Evolutionary conservation across 768 basidiomycete genomes (phyloP).

Genomic region (Suillus ampliporus): DNA sequence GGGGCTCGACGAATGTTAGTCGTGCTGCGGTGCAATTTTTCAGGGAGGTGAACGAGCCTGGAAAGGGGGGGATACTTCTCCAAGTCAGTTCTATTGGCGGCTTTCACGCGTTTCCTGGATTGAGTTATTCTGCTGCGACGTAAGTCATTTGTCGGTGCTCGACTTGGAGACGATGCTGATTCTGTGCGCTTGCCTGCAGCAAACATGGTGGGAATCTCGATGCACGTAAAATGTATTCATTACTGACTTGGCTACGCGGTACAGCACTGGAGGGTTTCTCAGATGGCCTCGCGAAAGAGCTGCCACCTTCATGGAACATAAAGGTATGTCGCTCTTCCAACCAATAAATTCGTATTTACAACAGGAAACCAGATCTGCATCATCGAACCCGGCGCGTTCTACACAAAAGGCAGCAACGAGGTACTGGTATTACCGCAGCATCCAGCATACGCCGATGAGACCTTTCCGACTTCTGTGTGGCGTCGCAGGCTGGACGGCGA

Average conservation of each 20-base stretch:
- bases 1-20: constrained; percentile 34
- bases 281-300: constrained; percentile 30
- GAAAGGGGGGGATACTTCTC: constrained; percentile 20
- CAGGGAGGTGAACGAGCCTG: constrained; percentile 36
- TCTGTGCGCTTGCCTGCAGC: too few species aligned
- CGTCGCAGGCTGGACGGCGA: not conserved
- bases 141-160: constrained; percentile 2
- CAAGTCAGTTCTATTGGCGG: constrained; percentile 29
- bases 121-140: constrained; percentile 26
- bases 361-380: constrained; percentile 22
- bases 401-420: constrained; percentile 13
- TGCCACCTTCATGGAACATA: constrained; percentile 33
- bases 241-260: too few species aligned
- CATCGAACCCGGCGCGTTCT: constrained; percentile 26
- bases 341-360: not conserved
- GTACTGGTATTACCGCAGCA: constrained; percentile 13
- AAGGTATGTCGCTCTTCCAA: constrained; percentile 16
- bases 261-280: constrained; percentile 34
- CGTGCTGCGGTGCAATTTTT: constrained; percentile 35
- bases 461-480: not conserved
- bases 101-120: constrained; percentile 21
- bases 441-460: constrained; percentile 16
- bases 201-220: not conserved
- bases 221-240: too few species aligned
- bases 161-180: too few species aligned